Evolutionary conservation across 1,139 yeast species (phyloP), one percentile per base, ranked within the genome.

Genomic region (Candida labiduridarum): DNA sequence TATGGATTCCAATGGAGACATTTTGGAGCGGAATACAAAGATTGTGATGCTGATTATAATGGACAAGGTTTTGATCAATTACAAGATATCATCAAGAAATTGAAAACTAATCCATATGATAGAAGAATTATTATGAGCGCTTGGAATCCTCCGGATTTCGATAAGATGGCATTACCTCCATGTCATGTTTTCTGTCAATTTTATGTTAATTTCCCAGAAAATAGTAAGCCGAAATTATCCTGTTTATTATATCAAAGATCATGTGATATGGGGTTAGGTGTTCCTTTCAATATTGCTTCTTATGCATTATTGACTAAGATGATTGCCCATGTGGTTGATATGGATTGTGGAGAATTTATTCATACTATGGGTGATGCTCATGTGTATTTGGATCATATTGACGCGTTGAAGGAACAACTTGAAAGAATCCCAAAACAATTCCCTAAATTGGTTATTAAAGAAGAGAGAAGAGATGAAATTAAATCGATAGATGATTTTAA

Each of bases 1-100:
- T 94, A 94, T 65, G 99, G 99, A 0, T 94, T 95, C 71, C 99
- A 94, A 69, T 94, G 99, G 99, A 83, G 99, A 62, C 99, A 95
- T 68, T 94, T 95, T 66, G 99, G 99, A 30, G 99, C 99, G 3
- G 83, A 87, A 57, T 94, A 94, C 66, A 75, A 64, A 40, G 91
- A 89, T 51, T 90, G 97, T 63, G 92, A 92, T 55, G 78, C 92
- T 6, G 96, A 94, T 66, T 94, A 94, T 62, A 65, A 87, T 0
- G 94, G 92, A 4, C 79, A 89, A 64, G 99, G 99, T 3, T 86
- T 83, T 49, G 99, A 94, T 65, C 99, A 94, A 71, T 75, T 94
- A 45, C 83, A 83, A 30, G 87, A 89, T 49, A 83, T 94, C 30
- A 89, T 94, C 48, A 75, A 87, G 49, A 89, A 87, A 58, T 75